phyloP scores from a whole-genome alignment of 306 rosid genomes.

The Myrica gale region DNA sequence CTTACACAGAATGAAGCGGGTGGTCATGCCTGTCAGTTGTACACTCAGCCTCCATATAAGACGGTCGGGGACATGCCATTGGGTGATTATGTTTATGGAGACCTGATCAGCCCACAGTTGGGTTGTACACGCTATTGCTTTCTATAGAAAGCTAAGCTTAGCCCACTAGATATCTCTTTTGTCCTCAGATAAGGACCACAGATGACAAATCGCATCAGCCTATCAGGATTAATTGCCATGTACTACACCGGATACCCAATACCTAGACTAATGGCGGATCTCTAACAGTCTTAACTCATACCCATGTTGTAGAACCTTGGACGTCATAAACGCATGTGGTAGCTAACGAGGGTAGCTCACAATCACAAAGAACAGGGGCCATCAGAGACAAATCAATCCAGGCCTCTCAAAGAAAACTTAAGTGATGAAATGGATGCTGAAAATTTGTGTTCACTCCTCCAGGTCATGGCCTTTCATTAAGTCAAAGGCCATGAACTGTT shows the following conservation, averaged over 20 bases:
- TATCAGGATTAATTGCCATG: not conserved
- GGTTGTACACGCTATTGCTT: not conserved
- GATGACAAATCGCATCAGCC: not conserved
- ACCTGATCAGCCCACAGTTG: slow-evolving; percentile 8
- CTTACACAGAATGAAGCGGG: not conserved
- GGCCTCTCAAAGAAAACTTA: no score
- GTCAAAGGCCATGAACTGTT: no score
- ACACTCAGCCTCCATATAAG: slow-evolving; percentile 29
- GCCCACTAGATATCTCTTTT: not conserved
- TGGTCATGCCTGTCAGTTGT: slow-evolving; percentile 16
- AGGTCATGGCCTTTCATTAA: no score
- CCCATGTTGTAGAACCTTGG: not conserved
- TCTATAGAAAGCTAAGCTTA: not conserved
- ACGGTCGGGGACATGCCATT: slow-evolving; percentile 26
- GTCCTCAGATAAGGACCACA: not conserved
- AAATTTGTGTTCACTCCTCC: no score
- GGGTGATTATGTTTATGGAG: slow-evolving; percentile 15
- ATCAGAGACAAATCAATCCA: no score
- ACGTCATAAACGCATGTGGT: not conserved
- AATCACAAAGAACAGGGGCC: no score
- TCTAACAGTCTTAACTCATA: not conserved
- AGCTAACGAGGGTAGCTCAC: not conserved
- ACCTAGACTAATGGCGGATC: not conserved
- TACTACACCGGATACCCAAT: not conserved
- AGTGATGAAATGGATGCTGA: no score